These are phyloP conservation scores for Cyclocybe aegerita DNA, from an alignment of 768 basidiomycete genomes.

Conservation along the genomic window DNA sequence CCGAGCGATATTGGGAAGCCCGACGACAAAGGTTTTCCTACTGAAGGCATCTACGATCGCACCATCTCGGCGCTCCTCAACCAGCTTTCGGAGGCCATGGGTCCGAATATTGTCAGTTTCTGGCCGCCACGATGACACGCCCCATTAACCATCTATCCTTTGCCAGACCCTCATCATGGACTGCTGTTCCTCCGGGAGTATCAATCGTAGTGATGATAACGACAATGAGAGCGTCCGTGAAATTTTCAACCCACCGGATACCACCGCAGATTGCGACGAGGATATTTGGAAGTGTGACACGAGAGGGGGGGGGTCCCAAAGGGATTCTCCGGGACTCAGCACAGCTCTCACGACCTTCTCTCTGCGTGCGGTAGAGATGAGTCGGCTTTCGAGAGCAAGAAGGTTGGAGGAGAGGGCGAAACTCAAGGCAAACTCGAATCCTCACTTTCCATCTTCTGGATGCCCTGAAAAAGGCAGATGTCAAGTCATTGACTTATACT, in stretches of 20 bases:
- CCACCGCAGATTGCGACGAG: constrained; percentile 1
- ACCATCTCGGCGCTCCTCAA: constrained; percentile 10
- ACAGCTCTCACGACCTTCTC: constrained; percentile 12
- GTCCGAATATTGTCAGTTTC: constrained; percentile 15
- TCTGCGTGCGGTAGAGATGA: constrained; percentile 11
- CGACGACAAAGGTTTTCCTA: constrained; percentile 1
- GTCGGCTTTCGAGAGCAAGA: neutral
- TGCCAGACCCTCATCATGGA: constrained; percentile 16
- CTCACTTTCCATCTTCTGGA: too few relatives aligned
- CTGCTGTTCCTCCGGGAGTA: constrained; percentile 14
- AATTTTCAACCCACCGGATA: neutral
- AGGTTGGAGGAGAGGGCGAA: neutral
- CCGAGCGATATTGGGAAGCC: constrained; percentile 5
- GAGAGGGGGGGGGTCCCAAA: neutral
- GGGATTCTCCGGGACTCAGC: neutral
- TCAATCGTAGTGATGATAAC: constrained; percentile 3
- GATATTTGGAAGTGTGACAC: neutral
- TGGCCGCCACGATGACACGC: neutral
- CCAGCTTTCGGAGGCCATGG: constrained; percentile 10
- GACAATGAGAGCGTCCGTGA: neutral
- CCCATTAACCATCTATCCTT: neutral
- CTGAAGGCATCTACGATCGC: constrained; percentile 9
- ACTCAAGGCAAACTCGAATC: too few relatives aligned
- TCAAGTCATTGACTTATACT: too few relatives aligned
- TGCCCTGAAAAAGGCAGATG: too few relatives aligned